Base-by-base conservation (phyloP, 345 rosid species). In the Aquilaria malaccensis region DNA sequence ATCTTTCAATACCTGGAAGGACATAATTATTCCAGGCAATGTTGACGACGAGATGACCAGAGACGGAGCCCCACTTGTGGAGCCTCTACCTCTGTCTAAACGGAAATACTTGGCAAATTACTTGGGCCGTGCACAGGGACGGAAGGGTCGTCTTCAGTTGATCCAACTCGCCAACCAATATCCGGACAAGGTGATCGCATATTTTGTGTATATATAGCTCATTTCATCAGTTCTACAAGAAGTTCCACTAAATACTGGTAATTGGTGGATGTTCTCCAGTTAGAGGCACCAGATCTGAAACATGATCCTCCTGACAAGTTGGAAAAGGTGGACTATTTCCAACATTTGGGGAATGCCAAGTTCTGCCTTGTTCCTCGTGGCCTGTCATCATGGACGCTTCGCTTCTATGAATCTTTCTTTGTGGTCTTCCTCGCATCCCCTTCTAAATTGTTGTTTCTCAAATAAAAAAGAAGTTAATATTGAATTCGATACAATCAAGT, bases 351-450 rank as follows among this genome's bases (percentile, higher is more conserved):
- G 60, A 81, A 87, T 60, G 95, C 97, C 50, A 93, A 86, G 74
- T 93, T 93, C 78, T 93, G 99, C 74, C 86, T 87, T n/a, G 85
- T 91, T 64, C 99, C 99, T 30, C 89, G 97, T 31, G 97, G 96
- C 60, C 88, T 90, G 65, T 94, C 99, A 71, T 94, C 96, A 10
- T 90, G 99, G 99, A 87, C 99, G 2, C 96, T 90, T 74, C 83
- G 99, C 59, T 90, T 94, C 67, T 94, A 80, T 3, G 97, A 94
- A 72, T 88, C 97, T 0, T 93, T 79, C 73, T 90, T 93, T 80
- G 96, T 87, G 92, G 99, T 89, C 53, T 52, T 63, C 4, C 7
- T 9, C 7, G 4, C 43, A 37, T 72, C 67, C 57, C 52, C 67
- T 61, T 62, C 51, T 65, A 33, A 50, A 52, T 52, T 10, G 57